A percentile compares a stretch with the other conserved stretches of the same genome.
Conservation (phyloP, 2,329 filamentous ascomycete genomes). For the Clarireedia hainanense region DNA sequence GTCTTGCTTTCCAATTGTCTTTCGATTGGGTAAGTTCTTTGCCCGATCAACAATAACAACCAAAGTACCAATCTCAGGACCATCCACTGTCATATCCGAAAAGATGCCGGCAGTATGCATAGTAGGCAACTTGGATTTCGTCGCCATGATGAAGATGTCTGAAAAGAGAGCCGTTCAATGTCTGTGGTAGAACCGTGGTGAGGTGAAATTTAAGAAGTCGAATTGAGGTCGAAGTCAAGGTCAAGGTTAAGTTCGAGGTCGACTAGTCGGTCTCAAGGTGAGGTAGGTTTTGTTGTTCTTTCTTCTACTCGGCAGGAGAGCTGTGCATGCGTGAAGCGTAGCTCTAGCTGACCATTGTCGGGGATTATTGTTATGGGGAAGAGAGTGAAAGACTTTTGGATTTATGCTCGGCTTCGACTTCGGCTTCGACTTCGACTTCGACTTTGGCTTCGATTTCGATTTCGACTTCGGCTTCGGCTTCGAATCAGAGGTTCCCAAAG, state of each 20-base stretch:
- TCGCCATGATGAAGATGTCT: slow-evolving; percentile 35
- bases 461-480: no score
- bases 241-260: background rate
- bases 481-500: no score
- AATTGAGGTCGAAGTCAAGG: background rate
- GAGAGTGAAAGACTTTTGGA: no score
- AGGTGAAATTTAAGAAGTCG: background rate
- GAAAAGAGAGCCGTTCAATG: background rate
- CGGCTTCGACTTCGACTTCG: no score
- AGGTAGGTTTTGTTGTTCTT: background rate
- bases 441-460: no score
- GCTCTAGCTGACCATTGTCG: slow-evolving; percentile 22
- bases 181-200: background rate
- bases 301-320: background rate
- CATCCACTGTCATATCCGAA: slow-evolving; percentile 88
- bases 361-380: no score
- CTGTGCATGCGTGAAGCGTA: background rate
- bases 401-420: no score
- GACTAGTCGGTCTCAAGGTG: background rate
- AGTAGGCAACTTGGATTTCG: slow-evolving; percentile 50
- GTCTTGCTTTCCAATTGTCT: slow-evolving; percentile 97
- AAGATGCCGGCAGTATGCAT: slow-evolving; percentile 88
- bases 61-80: slow-evolving; percentile 86
- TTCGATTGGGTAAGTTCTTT: slow-evolving; percentile 93
- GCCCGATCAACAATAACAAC: slow-evolving; percentile 88